Percentiles rank a stretch among this genome's conserved stretches.
phyloP scores from a whole-genome alignment of 2,329 filamentous ascomycete species.

The Nannizziopsis barbatae region DNA sequence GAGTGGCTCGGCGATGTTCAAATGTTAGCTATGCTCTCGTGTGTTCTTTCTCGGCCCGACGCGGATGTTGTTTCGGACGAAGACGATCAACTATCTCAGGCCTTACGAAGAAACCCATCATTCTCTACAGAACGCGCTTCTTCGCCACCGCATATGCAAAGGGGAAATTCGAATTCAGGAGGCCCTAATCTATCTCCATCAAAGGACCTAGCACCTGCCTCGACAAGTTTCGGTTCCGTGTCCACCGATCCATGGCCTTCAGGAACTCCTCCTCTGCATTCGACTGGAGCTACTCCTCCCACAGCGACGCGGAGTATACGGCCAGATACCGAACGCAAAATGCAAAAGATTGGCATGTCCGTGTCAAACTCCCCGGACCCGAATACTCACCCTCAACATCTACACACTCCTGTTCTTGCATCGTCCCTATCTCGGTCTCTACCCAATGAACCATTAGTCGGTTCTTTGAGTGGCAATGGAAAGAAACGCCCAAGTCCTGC shows the following conservation, averaged over 20 bases:
- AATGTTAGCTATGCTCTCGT: conserved; percentile 56
- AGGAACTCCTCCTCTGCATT: conserved; percentile 42
- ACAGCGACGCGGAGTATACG: conserved; percentile 32
- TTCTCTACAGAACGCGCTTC: conserved; percentile 41
- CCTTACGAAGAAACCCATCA: conserved; percentile 34
- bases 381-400: conserved; percentile 30
- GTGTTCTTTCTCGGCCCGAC: conserved; percentile 44
- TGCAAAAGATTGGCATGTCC: conserved; percentile 32
- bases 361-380: conserved; percentile 35
- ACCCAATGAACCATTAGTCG: conserved; percentile 34
- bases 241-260: conserved; percentile 42
- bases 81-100: conserved; percentile 18
- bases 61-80: conserved; percentile 6
- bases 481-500: conserved; percentile 31
- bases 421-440: conserved; percentile 38
- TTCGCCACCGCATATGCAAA: conserved; percentile 30
- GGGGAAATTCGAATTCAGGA: conserved; percentile 6
- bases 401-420: conserved; percentile 33
- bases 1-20: conserved; percentile 51
- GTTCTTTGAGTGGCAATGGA: conserved; percentile 25
- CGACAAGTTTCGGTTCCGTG: conserved; percentile 36
- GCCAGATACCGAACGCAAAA: conserved; percentile 32
- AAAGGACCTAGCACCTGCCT: conserved; percentile 24
- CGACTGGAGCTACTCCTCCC: conserved; percentile 44
- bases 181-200: conserved; percentile 18